Evolutionary conservation across 352 stramenopile species (phyloP).

Genomic region (Globisporangium nunn): DNA sequence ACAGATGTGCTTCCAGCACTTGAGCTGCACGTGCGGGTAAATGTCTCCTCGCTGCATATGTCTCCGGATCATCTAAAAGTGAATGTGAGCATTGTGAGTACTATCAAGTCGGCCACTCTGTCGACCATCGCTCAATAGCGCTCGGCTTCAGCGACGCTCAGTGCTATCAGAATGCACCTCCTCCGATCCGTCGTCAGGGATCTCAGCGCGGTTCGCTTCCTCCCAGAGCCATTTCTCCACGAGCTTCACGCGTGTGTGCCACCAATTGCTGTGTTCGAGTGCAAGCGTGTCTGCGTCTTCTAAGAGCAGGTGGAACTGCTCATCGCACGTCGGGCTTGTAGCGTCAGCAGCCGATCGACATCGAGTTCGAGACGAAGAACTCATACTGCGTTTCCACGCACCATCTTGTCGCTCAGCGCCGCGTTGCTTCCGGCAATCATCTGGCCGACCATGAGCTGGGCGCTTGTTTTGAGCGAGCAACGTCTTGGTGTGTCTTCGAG

Average conservation of each 20-base stretch:
- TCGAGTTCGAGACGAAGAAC: no score
- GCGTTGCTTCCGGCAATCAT: neutral
- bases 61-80: slow-evolving; percentile 49
- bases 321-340: no score
- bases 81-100: neutral
- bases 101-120: no score
- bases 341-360: no score
- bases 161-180: slow-evolving; percentile 28
- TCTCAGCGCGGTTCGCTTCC: slow-evolving; percentile 40
- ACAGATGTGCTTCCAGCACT: slow-evolving; percentile 79
- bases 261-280: slow-evolving; percentile 42
- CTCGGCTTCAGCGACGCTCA: neutral
- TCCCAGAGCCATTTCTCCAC: slow-evolving; percentile 70
- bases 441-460: neutral
- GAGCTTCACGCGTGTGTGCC: slow-evolving; percentile 56
- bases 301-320: slow-evolving; percentile 39
- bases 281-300: slow-evolving; percentile 38
- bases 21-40: slow-evolving; percentile 48
- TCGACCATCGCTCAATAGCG: no score
- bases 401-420: neutral
- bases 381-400: neutral
- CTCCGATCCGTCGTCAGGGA: slow-evolving; percentile 66
- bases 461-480: neutral
- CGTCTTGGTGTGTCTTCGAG: no score
- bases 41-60: slow-evolving; percentile 69